A percentile compares a stretch with the other conserved stretches of the same genome.
Evolutionary conservation across 2,329 filamentous ascomycete species (phyloP).

Genomic region (Botrytis pseudocinerea): DNA sequence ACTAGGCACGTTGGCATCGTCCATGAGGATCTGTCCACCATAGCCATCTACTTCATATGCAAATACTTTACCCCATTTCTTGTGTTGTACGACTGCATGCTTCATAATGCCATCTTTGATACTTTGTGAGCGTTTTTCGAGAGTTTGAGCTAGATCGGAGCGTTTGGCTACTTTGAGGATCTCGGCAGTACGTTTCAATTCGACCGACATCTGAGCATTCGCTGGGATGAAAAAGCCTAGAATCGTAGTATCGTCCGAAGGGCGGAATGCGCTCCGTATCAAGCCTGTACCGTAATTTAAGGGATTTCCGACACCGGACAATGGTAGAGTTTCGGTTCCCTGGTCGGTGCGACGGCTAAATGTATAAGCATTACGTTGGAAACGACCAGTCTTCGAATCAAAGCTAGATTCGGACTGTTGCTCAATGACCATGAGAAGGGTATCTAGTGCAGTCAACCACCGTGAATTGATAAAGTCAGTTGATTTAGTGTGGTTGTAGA

Average conservation of each 20-base stretch:
- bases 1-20: conserved; percentile 85
- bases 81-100: conserved; percentile 77
- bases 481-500: conserved; percentile 76
- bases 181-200: conserved; percentile 72
- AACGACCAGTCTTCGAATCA: conserved; percentile 63
- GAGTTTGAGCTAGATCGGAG: conserved; percentile 52
- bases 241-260: conserved; percentile 92
- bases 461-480: conserved; percentile 74
- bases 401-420: conserved; percentile 84
- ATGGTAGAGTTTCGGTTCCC: conserved; percentile 86
- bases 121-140: conserved; percentile 58
- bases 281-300: conserved; percentile 81
- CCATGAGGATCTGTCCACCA: conserved; percentile 80
- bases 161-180: conserved; percentile 63
- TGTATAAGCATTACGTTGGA: conserved; percentile 74
- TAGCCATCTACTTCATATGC: conserved; percentile 89
- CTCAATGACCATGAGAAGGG: conserved; percentile 70
- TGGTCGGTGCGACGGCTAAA: conserved; percentile 79
- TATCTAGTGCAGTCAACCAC: conserved; percentile 78
- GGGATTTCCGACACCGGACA: conserved; percentile 87
- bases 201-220: conserved; percentile 94
- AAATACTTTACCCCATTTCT: conserved; percentile 75
- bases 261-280: conserved; percentile 87
- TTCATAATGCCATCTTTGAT: conserved; percentile 81
- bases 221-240: conserved; percentile 92